Conservation (phyloP, 805 yeast species). For the Candida cerambycidarum region DNA sequence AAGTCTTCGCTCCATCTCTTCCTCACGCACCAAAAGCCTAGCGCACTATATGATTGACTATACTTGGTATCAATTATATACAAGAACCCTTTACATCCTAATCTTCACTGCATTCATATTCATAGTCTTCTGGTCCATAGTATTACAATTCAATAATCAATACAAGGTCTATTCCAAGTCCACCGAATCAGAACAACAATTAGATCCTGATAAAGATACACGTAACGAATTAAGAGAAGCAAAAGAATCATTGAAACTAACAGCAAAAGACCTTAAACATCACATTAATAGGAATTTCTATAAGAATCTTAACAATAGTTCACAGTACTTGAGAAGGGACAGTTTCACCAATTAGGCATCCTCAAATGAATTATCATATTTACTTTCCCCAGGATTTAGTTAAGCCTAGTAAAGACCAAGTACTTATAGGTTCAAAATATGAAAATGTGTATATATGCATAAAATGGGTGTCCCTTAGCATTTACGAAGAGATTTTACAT, state of each 20-base stretch:
- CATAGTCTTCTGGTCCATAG: background rate
- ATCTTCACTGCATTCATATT: background rate
- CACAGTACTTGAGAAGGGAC: constrained; percentile 43
- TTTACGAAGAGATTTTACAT: background rate
- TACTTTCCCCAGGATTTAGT: constrained; percentile 37
- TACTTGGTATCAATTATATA: no score
- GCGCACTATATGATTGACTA: no score
- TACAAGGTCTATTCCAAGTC: background rate
- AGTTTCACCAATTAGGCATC: constrained; percentile 31
- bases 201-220: no score
- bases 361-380: constrained; percentile 25
- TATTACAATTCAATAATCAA: background rate
- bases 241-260: background rate
- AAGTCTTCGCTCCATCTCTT: no score
- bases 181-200: no score
- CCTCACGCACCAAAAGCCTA: no score
- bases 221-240: no score
- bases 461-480: background rate
- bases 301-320: constrained; percentile 37
- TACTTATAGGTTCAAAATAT: constrained; percentile 12
- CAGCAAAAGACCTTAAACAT: background rate
- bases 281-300: constrained; percentile 15
- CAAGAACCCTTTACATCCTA: background rate
- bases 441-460: constrained; percentile 10
- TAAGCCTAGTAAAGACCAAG: constrained; percentile 4